phyloP scores from a whole-genome alignment of 2,329 filamentous ascomycete genomes.

The Lecanicillium sp. region DNA sequence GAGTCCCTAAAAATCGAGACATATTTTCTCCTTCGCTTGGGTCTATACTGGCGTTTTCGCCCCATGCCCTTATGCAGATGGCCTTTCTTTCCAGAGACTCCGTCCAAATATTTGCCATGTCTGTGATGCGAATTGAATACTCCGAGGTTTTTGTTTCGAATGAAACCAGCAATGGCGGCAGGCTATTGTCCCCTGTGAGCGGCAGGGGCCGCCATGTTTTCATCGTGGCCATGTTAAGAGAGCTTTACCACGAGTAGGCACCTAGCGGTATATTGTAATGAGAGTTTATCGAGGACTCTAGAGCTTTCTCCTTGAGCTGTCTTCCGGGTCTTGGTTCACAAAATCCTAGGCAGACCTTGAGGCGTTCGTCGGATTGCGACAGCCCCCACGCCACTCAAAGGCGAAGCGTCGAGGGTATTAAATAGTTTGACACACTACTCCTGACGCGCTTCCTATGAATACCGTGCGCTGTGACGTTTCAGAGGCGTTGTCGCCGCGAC shows the following conservation, averaged over 20 bases:
- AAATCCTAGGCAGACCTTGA: too few species aligned
- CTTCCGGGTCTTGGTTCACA: too few species aligned
- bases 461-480: background rate
- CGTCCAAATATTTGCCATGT: slow-evolving; percentile 67
- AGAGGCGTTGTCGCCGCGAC: background rate
- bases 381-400: too few species aligned
- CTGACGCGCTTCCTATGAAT: too few species aligned
- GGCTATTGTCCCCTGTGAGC: slow-evolving; percentile 29
- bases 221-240: slow-evolving; percentile 24
- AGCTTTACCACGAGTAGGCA: background rate
- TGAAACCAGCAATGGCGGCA: slow-evolving; percentile 61
- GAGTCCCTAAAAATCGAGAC: slow-evolving; percentile 57
- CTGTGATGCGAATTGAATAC: slow-evolving; percentile 63
- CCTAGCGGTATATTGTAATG: background rate
- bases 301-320: too few species aligned
- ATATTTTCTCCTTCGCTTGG: slow-evolving; percentile 64
- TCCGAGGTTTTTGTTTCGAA: slow-evolving; percentile 45
- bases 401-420: too few species aligned
- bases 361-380: too few species aligned
- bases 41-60: slow-evolving; percentile 65
- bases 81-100: slow-evolving; percentile 56
- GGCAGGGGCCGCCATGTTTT: slow-evolving; percentile 45
- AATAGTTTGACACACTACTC: too few species aligned
- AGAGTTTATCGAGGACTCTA: too few species aligned
- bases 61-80: slow-evolving; percentile 57